Base-by-base conservation (phyloP, 352 stramenopile species). In the Globisporangium alternatum region DNA sequence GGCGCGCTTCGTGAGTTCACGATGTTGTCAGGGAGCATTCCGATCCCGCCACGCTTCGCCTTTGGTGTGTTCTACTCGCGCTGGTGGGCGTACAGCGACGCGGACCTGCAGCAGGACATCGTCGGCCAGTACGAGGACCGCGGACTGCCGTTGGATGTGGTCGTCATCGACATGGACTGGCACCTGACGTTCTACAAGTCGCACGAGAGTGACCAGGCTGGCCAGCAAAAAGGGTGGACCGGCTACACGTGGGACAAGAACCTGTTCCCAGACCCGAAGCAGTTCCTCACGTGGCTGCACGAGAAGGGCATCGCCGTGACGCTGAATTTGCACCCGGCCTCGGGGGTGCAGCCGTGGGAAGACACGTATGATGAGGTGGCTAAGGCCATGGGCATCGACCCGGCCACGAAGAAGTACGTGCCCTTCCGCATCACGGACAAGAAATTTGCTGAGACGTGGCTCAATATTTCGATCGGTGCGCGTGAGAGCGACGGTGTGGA, bases 101-200 rank as follows among this genome's bases (percentile, higher is more conserved):
- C 65, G 0, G 75, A 83, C 17, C 37, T 84, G 21, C 56, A 79
- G 19, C 19, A 64, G 13, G 43, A 74, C 30, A 71, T 86, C 28
- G 60, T 78, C 12, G 60, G 35, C 7, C 56, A 77, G 39, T 87
- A 84, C 60, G 52, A 61, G 33, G 56, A 62, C 13, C 62, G 64
- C 22, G 52, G 45, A 4, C 49, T 88, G 22, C 78, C 78, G 4
- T 62, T 88, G 13, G 78, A 88, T 41, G 71, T 87, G 21, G 30
- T 88, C 10, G 77, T 88, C 17, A 66, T 88, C 22, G 78, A 88
- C 63, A 88, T 88, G 78, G 83, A 88, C 56, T 88, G 77, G 73
- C 78, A 88, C 51, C 47, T 78, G 35, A 78, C 71, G 43, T 78
- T 78, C 56, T 80, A 74, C 56, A 87, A 84, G 55, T 52, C 78